Percentiles rank a stretch among this genome's conserved stretches.
Conservation (phyloP, 208 protist species). For the Trichomonas tenax region DNA sequence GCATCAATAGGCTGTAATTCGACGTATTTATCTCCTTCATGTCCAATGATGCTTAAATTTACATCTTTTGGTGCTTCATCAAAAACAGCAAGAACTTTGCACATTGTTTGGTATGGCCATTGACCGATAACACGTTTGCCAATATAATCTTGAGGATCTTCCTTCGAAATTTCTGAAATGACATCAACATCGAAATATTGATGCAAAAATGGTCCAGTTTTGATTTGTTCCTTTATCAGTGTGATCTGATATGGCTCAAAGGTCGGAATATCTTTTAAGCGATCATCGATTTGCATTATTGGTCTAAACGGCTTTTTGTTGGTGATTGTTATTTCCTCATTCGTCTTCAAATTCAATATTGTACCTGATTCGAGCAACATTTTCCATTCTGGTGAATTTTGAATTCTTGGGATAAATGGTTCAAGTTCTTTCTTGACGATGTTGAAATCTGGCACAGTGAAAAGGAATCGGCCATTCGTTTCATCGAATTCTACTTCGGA, state of each 20-base stretch:
- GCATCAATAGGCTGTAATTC: background rate
- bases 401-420: background rate
- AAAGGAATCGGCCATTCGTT: background rate
- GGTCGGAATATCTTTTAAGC: background rate
- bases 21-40: background rate
- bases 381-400: background rate
- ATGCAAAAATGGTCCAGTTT: background rate
- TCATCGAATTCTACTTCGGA: background rate
- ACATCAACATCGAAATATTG: background rate
- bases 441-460: background rate
- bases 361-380: background rate
- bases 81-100: background rate
- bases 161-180: background rate
- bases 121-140: background rate
- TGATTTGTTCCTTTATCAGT: background rate
- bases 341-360: background rate
- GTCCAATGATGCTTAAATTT: background rate
- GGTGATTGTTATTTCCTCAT: background rate
- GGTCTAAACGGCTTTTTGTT: background rate
- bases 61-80: background rate
- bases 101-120: background rate
- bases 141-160: background rate
- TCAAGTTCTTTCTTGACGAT: background rate
- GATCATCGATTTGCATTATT: background rate
- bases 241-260: background rate